Conservation (phyloP, 2,329 filamentous ascomycete genomes). For the Thielaviopsis ethacetica region DNA sequence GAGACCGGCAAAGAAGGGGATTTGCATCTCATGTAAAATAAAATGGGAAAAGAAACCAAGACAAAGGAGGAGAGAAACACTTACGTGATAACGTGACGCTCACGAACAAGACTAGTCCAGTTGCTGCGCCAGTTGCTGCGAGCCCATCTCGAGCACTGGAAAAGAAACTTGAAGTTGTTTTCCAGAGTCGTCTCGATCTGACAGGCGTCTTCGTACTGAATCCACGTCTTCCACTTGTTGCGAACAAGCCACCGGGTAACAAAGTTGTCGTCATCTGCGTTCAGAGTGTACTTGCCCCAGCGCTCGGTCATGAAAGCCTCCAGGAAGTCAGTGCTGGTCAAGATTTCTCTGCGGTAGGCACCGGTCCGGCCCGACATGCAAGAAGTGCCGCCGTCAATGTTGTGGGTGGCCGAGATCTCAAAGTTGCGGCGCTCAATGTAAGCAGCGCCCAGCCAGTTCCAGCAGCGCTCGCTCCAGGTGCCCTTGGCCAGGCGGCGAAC, state of each 20-base stretch:
- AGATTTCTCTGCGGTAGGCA: conserved; percentile 76
- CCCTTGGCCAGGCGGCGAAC: conserved; percentile 52
- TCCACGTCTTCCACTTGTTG: conserved; percentile 83
- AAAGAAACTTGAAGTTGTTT: conserved; percentile 74
- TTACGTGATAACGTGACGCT: conserved; percentile 76
- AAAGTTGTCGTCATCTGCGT: conserved; percentile 97
- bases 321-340: conserved; percentile 72
- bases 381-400: conserved; percentile 88
- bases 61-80: conserved; percentile 21
- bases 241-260: conserved; percentile 91
- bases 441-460: conserved; percentile 79
- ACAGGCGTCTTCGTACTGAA: conserved; percentile 84
- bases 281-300: conserved; percentile 77
- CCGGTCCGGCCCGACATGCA: conserved; percentile 92
- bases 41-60: too few species aligned
- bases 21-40: too few species aligned
- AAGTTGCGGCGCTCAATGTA: conserved; percentile 93
- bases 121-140: conserved; percentile 98
- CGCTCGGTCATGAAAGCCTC: conserved; percentile 83
- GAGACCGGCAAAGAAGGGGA: too few species aligned
- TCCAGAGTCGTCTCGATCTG: conserved; percentile 89
- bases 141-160: conserved; percentile 88
- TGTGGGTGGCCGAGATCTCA: conserved; percentile 88
- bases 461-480: conserved; percentile 46
- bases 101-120: conserved; percentile 71